phyloP scores from a whole-genome alignment of 176 grass and related monocot species.

The Paspalum notatum region DNA sequence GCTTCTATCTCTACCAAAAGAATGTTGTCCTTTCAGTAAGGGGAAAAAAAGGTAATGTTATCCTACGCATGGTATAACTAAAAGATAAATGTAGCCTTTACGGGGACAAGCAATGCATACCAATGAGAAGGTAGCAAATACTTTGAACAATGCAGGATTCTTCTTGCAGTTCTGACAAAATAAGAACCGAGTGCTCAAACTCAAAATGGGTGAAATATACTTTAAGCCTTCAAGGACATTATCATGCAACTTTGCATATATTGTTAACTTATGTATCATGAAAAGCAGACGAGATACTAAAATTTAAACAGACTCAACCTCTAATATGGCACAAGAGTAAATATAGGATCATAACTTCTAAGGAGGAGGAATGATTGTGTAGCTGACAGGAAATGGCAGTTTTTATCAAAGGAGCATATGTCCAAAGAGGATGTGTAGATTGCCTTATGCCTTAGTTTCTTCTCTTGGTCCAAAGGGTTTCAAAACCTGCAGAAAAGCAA shows the following conservation, averaged over 20 bases:
- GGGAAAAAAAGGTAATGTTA: slow-evolving; percentile 30
- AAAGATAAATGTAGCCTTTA: slow-evolving; percentile 29
- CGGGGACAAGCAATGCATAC: not conserved
- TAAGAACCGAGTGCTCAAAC: slow-evolving; percentile 25
- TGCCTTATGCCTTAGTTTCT: slow-evolving; percentile 35
- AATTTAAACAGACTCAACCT: slow-evolving; percentile 13
- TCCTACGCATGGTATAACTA: slow-evolving; percentile 15
- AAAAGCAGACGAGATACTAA: not conserved
- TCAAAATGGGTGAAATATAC: not conserved
- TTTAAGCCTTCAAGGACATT: not conserved
- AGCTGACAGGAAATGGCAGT: not conserved
- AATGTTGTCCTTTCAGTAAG: slow-evolving; percentile 14
- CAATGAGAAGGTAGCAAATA: slow-evolving; percentile 22
- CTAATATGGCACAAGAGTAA: not conserved
- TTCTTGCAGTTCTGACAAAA: slow-evolving; percentile 33
- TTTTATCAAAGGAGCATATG: slow-evolving; percentile 22
- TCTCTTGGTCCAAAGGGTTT: slow-evolving; percentile 38
- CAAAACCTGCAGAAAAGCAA: slow-evolving; percentile 35
- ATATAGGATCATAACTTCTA: not conserved
- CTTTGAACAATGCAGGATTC: slow-evolving; percentile 32
- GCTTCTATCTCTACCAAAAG: slow-evolving; percentile 21
- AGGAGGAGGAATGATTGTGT: not conserved
- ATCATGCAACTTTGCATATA: slow-evolving; percentile 21
- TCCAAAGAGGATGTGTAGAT: slow-evolving; percentile 34
- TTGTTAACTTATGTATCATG: not conserved